phyloP scores from a whole-genome alignment of 108 stramenopile genomes.

The Cyclotella sp. region DNA sequence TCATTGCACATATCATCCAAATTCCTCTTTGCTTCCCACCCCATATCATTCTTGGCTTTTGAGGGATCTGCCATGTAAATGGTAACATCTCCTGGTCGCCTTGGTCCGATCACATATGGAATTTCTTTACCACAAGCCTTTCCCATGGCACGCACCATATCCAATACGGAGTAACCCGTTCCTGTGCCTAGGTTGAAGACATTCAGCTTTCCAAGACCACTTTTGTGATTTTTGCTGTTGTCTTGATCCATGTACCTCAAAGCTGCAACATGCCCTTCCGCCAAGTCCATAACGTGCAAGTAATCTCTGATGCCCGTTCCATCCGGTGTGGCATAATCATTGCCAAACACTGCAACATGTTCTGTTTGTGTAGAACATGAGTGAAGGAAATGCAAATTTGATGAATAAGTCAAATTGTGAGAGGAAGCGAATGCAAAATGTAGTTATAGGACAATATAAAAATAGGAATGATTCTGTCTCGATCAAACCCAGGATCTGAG shows the following conservation, averaged over 20 bases:
- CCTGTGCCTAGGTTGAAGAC: conserved; percentile 98
- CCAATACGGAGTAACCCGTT: conserved; percentile 90
- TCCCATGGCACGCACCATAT: conserved; percentile 95
- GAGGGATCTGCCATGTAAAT: conserved; percentile 94
- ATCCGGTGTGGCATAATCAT: conserved; percentile 95
- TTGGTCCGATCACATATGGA: conserved; percentile 86
- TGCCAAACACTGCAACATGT: conserved; percentile 95
- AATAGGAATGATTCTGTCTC: too few species aligned
- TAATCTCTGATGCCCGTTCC: conserved; percentile 99
- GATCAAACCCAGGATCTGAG: too few species aligned
- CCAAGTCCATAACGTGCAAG: conserved; percentile 98
- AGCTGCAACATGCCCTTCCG: conserved; percentile 94
- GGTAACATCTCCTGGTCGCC: conserved; percentile 96
- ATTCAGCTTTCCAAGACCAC: conserved; percentile 50
- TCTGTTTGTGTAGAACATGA: conserved; percentile 21
- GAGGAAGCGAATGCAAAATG: too few species aligned
- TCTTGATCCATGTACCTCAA: conserved; percentile 73
- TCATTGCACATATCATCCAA: conserved; percentile 97
- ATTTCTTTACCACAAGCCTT: conserved; percentile 92
- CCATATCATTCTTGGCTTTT: conserved; percentile 91
- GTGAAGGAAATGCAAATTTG: too few species aligned
- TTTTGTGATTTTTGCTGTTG: conserved; percentile 4
- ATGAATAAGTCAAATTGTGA: too few species aligned
- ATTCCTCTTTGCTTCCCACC: conserved; percentile 91
- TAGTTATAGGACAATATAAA: too few species aligned